A percentile compares a stretch with the other conserved stretches of the same genome.
phyloP scores from a whole-genome alignment of 805 yeast species.

The Starmerella apicola region DNA sequence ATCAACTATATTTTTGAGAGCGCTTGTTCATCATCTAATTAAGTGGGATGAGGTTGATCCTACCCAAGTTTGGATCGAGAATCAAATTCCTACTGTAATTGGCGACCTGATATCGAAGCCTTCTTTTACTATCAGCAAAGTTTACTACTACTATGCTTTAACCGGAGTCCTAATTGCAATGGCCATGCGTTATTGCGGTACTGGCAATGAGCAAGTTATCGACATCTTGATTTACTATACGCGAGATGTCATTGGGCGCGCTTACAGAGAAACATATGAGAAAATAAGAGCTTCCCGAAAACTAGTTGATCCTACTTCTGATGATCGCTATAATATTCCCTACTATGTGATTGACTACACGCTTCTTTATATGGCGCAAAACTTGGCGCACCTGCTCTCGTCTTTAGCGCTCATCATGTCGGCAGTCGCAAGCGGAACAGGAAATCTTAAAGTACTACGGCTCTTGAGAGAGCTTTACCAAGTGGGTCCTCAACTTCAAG shows the following conservation, averaged over 20 bases:
- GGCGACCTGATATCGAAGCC: no score
- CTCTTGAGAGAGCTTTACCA: conserved; percentile 51
- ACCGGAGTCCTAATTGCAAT: conserved; percentile 68
- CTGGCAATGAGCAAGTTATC: conserved; percentile 32
- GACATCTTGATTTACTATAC: conserved; percentile 47
- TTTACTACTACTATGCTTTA: conserved; percentile 50
- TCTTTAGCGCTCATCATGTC: conserved; percentile 53
- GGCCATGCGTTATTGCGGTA: conserved; percentile 66
- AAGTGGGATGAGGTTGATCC: conserved; percentile 56
- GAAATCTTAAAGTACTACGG: conserved; percentile 68
- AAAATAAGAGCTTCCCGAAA: neutral
- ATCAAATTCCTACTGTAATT: conserved; percentile 37
- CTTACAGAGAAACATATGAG: no score
- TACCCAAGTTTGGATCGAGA: conserved; percentile 42
- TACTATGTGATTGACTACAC: conserved; percentile 1
- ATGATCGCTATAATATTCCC: neutral
- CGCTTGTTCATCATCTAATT: conserved; percentile 51
- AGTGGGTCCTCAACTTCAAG: conserved; percentile 9
- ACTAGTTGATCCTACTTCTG: neutral
- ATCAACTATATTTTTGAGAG: conserved; percentile 54
- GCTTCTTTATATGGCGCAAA: neutral
- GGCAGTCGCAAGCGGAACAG: conserved; percentile 78
- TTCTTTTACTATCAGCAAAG: conserved; percentile 19
- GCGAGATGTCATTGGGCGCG: conserved; percentile 35
- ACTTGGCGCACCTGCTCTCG: conserved; percentile 7